Evolutionary conservation across 768 basidiomycete genomes (phyloP).

Genomic region (Hemileccinum rubropunctum): DNA sequence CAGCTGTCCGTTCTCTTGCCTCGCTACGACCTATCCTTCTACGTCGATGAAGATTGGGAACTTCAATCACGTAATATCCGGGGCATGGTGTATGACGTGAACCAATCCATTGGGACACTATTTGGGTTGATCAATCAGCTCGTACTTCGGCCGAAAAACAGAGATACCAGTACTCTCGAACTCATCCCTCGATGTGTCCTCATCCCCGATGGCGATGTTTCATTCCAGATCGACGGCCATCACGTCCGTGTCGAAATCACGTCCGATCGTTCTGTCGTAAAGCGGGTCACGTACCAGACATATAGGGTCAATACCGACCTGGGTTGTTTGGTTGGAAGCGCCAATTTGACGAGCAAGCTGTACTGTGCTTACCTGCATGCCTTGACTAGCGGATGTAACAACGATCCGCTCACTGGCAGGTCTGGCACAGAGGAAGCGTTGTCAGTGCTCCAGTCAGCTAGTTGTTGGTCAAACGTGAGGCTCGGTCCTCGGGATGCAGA

Average conservation of each 20-base stretch:
- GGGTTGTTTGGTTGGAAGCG: conserved; percentile 19
- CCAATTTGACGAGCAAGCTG: conserved; percentile 24
- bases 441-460: conserved; percentile 36
- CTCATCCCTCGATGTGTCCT: conserved; percentile 25
- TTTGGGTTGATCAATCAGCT: conserved; percentile 42
- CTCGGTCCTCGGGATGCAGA: conserved; percentile 25
- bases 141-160: conserved; percentile 33
- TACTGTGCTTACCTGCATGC: conserved; percentile 45
- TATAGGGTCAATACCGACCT: conserved; percentile 31
- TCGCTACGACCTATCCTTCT: conserved; percentile 40
- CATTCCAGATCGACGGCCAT: conserved; percentile 24
- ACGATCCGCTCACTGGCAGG: conserved; percentile 41
- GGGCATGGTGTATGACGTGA: conserved; percentile 38
- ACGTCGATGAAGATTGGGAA: conserved; percentile 28
- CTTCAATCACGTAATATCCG: conserved; percentile 41
- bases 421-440: conserved; percentile 27
- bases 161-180: not conserved
- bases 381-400: conserved; percentile 36
- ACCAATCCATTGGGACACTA: conserved; percentile 43
- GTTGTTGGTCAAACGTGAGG: conserved; percentile 37
- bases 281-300: conserved; percentile 16
- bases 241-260: conserved; percentile 12
- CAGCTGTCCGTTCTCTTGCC: conserved; percentile 35
- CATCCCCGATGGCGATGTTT: conserved; percentile 37
- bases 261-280: not conserved